phyloP scores from a whole-genome alignment of 345 rosid species.

The Melastoma malabathricum region DNA sequence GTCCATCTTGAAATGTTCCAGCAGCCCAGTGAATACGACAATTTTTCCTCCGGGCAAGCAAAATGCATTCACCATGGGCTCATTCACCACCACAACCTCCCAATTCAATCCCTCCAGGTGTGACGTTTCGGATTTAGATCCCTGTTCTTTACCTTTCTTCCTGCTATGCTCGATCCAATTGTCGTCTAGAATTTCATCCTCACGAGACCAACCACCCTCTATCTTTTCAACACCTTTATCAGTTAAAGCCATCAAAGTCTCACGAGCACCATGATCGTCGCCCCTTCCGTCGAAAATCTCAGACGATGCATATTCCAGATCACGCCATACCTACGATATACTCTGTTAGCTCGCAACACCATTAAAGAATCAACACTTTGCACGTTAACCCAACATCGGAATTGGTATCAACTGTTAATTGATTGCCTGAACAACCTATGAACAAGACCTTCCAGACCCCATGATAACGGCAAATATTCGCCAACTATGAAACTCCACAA shows the following conservation, averaged over 20 bases:
- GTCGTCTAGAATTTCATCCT: conserved; percentile 84
- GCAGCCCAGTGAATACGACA: conserved; percentile 76
- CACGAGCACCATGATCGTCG: conserved; percentile 21
- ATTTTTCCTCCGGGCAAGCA: conserved; percentile 90
- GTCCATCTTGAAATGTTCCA: conserved; percentile 60
- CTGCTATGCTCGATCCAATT: conserved; percentile 66
- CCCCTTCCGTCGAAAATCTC: conserved; percentile 15
- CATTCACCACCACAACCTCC: conserved; percentile 83
- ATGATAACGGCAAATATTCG: too few relatives aligned
- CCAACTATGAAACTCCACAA: too few relatives aligned
- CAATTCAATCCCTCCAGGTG: conserved; percentile 80
- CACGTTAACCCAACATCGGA: too few relatives aligned
- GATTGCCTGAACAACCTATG: too few relatives aligned
- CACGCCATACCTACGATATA: conserved; percentile 35
- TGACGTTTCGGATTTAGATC: conserved; percentile 27
- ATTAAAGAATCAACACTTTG: too few relatives aligned
- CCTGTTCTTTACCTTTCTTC: conserved; percentile 39
- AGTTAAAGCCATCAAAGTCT: conserved; percentile 28
- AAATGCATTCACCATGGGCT: conserved; percentile 65
- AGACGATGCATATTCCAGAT: conserved; percentile 49
- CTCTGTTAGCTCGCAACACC: too few relatives aligned
- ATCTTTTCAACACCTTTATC: conserved; percentile 14
- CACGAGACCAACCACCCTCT: conserved; percentile 37
- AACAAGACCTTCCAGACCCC: too few relatives aligned
- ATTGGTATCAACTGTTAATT: too few relatives aligned